Percentiles rank a stretch among this genome's conserved stretches.
Conservation (phyloP, 1,139 yeast genomes). For the Suhomyces anneliseae region DNA sequence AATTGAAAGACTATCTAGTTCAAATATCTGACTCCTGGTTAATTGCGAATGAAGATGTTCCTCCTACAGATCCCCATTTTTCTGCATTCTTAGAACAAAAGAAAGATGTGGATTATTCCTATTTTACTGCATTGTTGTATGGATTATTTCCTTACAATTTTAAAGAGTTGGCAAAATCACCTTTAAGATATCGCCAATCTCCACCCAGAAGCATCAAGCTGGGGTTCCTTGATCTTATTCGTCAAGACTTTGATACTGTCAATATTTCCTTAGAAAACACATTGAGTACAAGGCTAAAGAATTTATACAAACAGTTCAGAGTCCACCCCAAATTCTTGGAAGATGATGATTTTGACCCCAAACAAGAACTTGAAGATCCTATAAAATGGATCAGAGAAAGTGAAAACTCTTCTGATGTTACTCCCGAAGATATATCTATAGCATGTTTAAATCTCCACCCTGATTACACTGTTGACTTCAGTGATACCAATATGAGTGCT, state of each 20-base stretch:
- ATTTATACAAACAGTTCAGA: slow-evolving; percentile 25
- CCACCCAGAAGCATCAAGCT: slow-evolving; percentile 14
- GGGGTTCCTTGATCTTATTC: slow-evolving; percentile 6
- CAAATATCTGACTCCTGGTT: not conserved
- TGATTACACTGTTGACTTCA: slow-evolving; percentile 10
- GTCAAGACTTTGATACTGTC: not conserved
- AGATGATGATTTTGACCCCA: slow-evolving; percentile 26
- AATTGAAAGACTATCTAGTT: not conserved
- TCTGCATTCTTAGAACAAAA: not conserved
- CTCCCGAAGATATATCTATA: slow-evolving; percentile 34
- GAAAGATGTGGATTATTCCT: slow-evolving; percentile 16
- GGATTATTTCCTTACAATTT: slow-evolving; percentile 63
- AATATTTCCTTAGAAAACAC: not conserved
- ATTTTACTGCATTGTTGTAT: slow-evolving; percentile 48
- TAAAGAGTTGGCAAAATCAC: slow-evolving; percentile 43
- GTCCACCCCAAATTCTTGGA: slow-evolving; percentile 51
- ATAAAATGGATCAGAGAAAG: slow-evolving; percentile 30
- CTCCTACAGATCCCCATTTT: not conserved
- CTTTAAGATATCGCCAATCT: slow-evolving; percentile 25
- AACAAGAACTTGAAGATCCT: slow-evolving; percentile 45
- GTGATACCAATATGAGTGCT: slow-evolving; percentile 2
- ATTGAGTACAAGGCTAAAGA: slow-evolving; percentile 9
- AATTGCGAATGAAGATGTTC: not conserved
- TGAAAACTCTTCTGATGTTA: slow-evolving; percentile 14
- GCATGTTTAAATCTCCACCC: slow-evolving; percentile 36